A percentile compares a stretch with the other conserved stretches of the same genome.
These are phyloP conservation scores for Pichia sporocuriosa DNA, from an alignment of 805 yeast species.

Conservation along the genomic window DNA sequence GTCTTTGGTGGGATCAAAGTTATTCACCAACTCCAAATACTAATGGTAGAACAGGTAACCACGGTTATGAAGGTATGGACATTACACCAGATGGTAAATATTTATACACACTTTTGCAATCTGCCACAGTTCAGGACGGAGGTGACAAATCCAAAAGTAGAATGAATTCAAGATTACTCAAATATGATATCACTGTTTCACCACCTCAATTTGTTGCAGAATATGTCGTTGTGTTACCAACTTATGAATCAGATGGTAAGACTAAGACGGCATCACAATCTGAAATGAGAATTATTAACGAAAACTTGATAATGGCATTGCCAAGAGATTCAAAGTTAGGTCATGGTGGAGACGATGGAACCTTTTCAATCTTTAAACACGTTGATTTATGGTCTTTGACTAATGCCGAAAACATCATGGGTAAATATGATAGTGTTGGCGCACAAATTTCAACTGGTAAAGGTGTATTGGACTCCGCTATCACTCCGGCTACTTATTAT, in stretches of 20 bases:
- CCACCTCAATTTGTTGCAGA: slow-evolving; percentile 22
- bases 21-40: slow-evolving; percentile 21
- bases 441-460: slow-evolving; percentile 23
- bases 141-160: slow-evolving; percentile 22
- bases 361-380: slow-evolving; percentile 25
- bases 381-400: slow-evolving; percentile 25
- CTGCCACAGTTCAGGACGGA: slow-evolving; percentile 30
- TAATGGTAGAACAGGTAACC: slow-evolving; percentile 26
- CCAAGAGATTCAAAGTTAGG: slow-evolving; percentile 28
- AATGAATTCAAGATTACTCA: slow-evolving; percentile 22
- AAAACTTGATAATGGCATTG: slow-evolving; percentile 24
- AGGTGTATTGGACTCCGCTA: slow-evolving; percentile 20
- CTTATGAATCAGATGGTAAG: slow-evolving; percentile 20
- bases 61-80: slow-evolving; percentile 29
- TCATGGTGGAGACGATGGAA: slow-evolving; percentile 18
- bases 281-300: slow-evolving; percentile 24
- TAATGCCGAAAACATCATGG: slow-evolving; percentile 26
- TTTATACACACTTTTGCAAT: slow-evolving; percentile 24
- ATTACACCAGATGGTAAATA: slow-evolving; percentile 28
- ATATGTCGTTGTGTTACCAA: slow-evolving; percentile 26
- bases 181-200: slow-evolving; percentile 22
- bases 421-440: slow-evolving; percentile 24
- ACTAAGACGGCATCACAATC: slow-evolving; percentile 29
- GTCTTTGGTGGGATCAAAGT: slow-evolving; percentile 22
- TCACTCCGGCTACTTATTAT: slow-evolving; percentile 24